Conservation (phyloP, 2,329 filamentous ascomycete species). For the Colletotrichum tropicicola region DNA sequence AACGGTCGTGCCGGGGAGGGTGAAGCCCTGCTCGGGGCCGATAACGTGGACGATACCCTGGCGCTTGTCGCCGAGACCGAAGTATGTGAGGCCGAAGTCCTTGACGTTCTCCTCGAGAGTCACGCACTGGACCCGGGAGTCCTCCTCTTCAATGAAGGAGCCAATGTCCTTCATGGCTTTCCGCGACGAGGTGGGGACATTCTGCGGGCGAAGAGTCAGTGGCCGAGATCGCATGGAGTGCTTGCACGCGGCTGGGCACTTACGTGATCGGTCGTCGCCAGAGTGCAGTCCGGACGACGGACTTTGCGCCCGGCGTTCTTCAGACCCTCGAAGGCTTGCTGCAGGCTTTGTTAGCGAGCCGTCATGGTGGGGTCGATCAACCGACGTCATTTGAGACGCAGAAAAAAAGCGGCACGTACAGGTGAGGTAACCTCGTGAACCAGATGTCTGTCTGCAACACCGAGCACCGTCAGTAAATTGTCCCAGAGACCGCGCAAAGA, state of each 20-base stretch:
- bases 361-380: constrained; percentile 11
- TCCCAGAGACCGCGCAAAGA: background rate
- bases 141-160: constrained; percentile 93
- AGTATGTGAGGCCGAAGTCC: constrained; percentile 96
- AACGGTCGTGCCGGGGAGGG: constrained; percentile 93
- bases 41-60: constrained; percentile 99
- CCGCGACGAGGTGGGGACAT: constrained; percentile 89
- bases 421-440: constrained; percentile 99
- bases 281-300: constrained; percentile 93
- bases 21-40: constrained; percentile 98
- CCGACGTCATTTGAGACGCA: constrained; percentile 22
- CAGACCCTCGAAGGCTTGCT: constrained; percentile 97
- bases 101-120: constrained; percentile 98
- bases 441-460: constrained; percentile 80
- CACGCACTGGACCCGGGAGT: constrained; percentile 92
- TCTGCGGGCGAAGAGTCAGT: constrained; percentile 60
- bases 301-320: constrained; percentile 89
- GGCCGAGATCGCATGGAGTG: background rate
- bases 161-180: constrained; percentile 94
- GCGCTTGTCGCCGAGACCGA: constrained; percentile 93
- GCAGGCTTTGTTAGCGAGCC: constrained; percentile 34
- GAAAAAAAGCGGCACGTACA: constrained; percentile 52
- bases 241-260: constrained; percentile 41
- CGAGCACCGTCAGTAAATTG: constrained; percentile 5
- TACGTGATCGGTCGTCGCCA: constrained; percentile 97